A percentile compares a stretch with the other conserved stretches of the same genome.
phyloP scores from a whole-genome alignment of 768 basidiomycete genomes.

The Boletus subparvulus region DNA sequence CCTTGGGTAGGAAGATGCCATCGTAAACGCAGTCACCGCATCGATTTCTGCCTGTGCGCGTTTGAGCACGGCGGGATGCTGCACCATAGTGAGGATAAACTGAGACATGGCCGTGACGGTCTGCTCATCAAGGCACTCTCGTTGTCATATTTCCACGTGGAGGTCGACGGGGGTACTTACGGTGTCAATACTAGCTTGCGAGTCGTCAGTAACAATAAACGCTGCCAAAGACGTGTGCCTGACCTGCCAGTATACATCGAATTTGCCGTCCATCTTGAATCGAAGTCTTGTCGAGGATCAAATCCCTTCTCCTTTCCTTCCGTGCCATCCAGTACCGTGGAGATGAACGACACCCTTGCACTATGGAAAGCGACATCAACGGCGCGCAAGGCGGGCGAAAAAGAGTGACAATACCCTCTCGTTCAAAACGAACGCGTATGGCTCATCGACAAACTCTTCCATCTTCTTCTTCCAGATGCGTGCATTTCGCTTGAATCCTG shows the following conservation, averaged over 20 bases:
- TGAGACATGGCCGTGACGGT: conserved; percentile 52
- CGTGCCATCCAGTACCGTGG: conserved; percentile 49
- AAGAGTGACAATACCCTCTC: conserved; percentile 45
- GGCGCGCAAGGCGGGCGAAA: not conserved
- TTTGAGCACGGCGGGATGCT: conserved; percentile 53
- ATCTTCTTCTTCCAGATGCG: conserved; percentile 60
- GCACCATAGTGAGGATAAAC: conserved; percentile 68
- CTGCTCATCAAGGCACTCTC: conserved; percentile 28
- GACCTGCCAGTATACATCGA: conserved; percentile 63
- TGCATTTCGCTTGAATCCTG: conserved; percentile 63
- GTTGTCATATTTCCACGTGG: not conserved
- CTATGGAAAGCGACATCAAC: conserved; percentile 19
- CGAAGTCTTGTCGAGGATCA: conserved; percentile 50
- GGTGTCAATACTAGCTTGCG: conserved; percentile 58
- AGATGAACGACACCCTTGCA: conserved; percentile 42
- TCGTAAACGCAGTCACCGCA: conserved; percentile 49
- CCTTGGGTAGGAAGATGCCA: conserved; percentile 60
- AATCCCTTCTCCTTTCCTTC: conserved; percentile 1
- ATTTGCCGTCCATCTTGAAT: conserved; percentile 81
- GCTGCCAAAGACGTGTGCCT: not conserved
- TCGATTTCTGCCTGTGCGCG: conserved; percentile 71
- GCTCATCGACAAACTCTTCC: conserved; percentile 61
- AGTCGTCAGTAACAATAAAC: not conserved
- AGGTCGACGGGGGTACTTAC: conserved; percentile 32
- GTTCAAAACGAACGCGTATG: conserved; percentile 57